Conservation (phyloP, 2,329 filamentous ascomycete genomes). For the Venturia asperata region DNA sequence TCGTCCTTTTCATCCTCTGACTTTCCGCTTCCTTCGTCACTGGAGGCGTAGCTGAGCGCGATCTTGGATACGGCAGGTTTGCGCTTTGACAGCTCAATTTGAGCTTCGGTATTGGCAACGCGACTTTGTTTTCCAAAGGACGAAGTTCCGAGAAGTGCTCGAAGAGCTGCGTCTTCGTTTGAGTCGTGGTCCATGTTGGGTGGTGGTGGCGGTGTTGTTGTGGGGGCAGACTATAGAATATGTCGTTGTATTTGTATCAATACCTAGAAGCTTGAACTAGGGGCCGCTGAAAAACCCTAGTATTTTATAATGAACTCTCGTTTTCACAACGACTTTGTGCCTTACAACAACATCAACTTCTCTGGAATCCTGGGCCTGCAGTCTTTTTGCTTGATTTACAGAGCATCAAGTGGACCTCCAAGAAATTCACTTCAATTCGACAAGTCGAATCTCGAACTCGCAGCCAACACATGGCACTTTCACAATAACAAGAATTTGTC, state of each 20-base stretch:
- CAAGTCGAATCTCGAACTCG: neutral
- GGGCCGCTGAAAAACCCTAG: neutral
- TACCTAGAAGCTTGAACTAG: neutral
- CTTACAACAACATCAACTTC: neutral
- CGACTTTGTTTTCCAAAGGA: constrained; percentile 20
- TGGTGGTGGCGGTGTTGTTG: neutral
- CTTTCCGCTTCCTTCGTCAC: constrained; percentile 12
- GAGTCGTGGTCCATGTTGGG: constrained; percentile 13
- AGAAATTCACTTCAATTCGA: neutral
- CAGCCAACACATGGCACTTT: neutral
- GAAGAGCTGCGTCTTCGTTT: constrained; percentile 19
- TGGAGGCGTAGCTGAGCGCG: constrained; percentile 1
- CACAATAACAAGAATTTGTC: neutral
- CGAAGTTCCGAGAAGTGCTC: constrained; percentile 15
- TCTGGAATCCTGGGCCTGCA: neutral
- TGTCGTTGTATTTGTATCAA: neutral
- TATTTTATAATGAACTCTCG: neutral
- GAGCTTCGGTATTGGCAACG: constrained; percentile 19
- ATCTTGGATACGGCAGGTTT: constrained; percentile 14
- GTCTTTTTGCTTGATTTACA: neutral
- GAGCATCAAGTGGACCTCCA: neutral
- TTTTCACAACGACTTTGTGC: neutral
- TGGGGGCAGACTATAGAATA: no score
- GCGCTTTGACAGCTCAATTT: constrained; percentile 19
- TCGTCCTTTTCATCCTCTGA: constrained; percentile 27